Base-by-base conservation (phyloP, 2,329 filamentous ascomycete species). In the Teratosphaeria nubilosa region DNA sequence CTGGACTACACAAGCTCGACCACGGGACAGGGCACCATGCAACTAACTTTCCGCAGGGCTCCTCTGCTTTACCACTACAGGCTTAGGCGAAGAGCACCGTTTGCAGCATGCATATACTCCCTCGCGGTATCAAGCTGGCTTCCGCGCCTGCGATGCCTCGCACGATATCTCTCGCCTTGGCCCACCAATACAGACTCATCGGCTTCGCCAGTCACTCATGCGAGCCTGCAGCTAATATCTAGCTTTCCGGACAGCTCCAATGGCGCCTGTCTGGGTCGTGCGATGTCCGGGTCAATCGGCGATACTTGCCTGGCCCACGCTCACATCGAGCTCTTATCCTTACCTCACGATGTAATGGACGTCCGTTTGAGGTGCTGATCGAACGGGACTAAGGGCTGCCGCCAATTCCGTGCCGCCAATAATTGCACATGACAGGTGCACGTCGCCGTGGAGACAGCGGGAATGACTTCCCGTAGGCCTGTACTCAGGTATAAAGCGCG, bases 191-290 rank as follows among this genome's bases (percentile, higher is more conserved):
- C 63, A 60, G 66, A 60, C 57, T 56, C 53, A 61, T 59, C 57
- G 58, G 56, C 52, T 58, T 37, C 55, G 59, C 52, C 58, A 54
- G 56, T 60, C 20, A 56, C 56, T 62, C 60, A 60, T 58, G 63
- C 59, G 56, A 56, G 54, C 62, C 55, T 70, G 66, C 66, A 70
- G 66, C 68, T 71, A 69, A 61, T 60, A 37, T 57, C 63, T 71
- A 71, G 68, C 66, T 68, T 66, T 66, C 41, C 34, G 48, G 41
- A 56, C 62, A 67, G 45, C 59, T 62, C 68, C 69, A 69, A 69
- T 69, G 64, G 66, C 63, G 55, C 27, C 25, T 60, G 63, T 64
- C 62, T 64, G 64, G 64, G 65, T 61, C 61, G 58, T 62, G 61
- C 59, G 58, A 58, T 61, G 53, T 24, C 59, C 62, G 64, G 62